Conservation (phyloP, 192 early-diverging fungal genomes). For the Backusella macrospora region DNA sequence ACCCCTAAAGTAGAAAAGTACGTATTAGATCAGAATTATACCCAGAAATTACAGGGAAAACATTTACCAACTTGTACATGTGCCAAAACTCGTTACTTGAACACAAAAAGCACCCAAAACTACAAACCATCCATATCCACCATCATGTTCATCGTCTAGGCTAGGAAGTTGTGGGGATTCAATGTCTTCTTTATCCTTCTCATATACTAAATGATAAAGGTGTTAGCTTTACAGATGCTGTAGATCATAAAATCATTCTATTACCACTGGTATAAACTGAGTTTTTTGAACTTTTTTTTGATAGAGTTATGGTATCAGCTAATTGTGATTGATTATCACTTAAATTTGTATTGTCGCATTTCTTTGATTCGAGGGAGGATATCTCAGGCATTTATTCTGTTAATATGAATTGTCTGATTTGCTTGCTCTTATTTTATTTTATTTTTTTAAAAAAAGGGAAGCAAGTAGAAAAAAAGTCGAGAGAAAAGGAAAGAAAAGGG, state of each 20-base stretch:
- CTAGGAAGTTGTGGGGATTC: not conserved
- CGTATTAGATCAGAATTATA: not conserved
- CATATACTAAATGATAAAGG: not conserved
- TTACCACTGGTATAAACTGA: not conserved
- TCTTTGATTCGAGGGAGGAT: not conserved
- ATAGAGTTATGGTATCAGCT: not conserved
- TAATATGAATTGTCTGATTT: not conserved
- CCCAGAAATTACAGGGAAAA: not conserved
- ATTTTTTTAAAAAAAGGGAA: not conserved
- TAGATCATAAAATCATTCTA: not conserved
- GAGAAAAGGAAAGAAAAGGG: not conserved
- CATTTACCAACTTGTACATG: constrained; percentile 22
- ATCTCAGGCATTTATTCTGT: not conserved
- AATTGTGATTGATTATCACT: constrained; percentile 4
- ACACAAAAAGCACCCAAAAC: constrained; percentile 46
- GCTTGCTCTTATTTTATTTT: not conserved
- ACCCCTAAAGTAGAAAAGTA: constrained; percentile 4
- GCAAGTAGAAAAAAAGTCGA: not conserved
- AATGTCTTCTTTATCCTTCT: constrained; percentile 4
- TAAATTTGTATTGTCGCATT: not conserved
- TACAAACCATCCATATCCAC: constrained; percentile 47
- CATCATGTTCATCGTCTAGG: constrained; percentile 34
- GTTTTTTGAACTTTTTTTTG: not conserved
- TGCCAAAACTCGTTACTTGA: constrained; percentile 29
- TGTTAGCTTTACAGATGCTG: not conserved